Conservation (phyloP, 2,329 filamentous ascomycete species). For the Coniochaeta hoffmannii region DNA sequence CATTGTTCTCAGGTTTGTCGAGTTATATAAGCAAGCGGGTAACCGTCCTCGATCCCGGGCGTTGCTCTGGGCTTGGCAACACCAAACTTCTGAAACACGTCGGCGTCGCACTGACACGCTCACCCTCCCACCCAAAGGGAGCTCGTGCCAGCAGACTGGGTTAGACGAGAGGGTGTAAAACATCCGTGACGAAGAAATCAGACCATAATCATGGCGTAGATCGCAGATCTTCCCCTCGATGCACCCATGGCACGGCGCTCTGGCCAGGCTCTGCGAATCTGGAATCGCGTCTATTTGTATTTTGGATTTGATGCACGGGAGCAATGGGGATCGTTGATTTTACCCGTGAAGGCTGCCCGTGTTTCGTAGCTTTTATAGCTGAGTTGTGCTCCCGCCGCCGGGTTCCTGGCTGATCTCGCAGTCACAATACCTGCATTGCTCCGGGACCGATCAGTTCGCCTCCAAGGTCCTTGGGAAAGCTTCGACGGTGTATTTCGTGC, state of each 20-base stretch:
- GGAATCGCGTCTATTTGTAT: too few species aligned
- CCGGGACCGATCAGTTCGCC: background rate
- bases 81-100: background rate
- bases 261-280: too few species aligned
- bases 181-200: constrained; percentile 14
- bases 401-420: too few species aligned
- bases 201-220: constrained; percentile 9
- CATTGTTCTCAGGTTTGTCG: too few species aligned
- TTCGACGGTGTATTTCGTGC: background rate
- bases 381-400: background rate
- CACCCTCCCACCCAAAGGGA: background rate
- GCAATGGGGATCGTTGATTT: constrained; percentile 10
- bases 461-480: background rate
- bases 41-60: background rate
- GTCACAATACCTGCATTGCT: too few species aligned
- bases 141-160: background rate
- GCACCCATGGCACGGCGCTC: background rate
- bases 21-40: background rate
- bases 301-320: too few species aligned
- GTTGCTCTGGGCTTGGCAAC: background rate
- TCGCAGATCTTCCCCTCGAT: background rate
- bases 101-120: background rate
- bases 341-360: constrained; percentile 11
- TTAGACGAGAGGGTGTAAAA: constrained; percentile 7
- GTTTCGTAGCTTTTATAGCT: background rate